Percentiles rank a stretch among this genome's conserved stretches.
Conservation (phyloP, 257 asterid species). For the Misopates orontium region DNA sequence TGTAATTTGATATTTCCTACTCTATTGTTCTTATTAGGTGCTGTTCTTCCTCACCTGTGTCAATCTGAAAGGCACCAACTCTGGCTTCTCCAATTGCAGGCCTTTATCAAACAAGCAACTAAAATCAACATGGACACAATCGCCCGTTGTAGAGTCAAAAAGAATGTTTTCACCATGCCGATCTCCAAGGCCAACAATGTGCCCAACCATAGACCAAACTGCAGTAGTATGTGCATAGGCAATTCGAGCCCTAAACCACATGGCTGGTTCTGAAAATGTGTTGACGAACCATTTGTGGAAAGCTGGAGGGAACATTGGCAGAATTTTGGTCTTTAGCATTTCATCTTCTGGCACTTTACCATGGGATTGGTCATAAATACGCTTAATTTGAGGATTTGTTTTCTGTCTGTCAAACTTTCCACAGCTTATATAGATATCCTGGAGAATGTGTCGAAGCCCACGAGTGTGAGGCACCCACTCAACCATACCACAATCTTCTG, state of each 20-base stretch:
- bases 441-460: slow-evolving; percentile 92
- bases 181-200: slow-evolving; percentile 98
- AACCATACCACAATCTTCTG: slow-evolving; percentile 98
- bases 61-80: slow-evolving; percentile 93
- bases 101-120: slow-evolving; percentile 99
- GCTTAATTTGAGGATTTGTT: slow-evolving; percentile 89
- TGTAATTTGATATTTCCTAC: not conserved
- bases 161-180: slow-evolving; percentile 98
- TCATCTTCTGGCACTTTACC: slow-evolving; percentile 84
- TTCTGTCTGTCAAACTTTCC: slow-evolving; percentile 94
- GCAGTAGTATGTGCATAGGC: slow-evolving; percentile 97
- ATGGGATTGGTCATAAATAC: slow-evolving; percentile 80
- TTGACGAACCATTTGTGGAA: slow-evolving; percentile 94
- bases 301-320: slow-evolving; percentile 96
- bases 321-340: slow-evolving; percentile 77
- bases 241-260: slow-evolving; percentile 95
- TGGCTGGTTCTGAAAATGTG: slow-evolving; percentile 97
- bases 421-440: slow-evolving; percentile 82
- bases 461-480: slow-evolving; percentile 99
- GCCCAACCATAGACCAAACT: slow-evolving; percentile 99
- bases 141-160: slow-evolving; percentile 95
- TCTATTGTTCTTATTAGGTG: slow-evolving; percentile 8
- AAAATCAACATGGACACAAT: slow-evolving; percentile 97
- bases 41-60: slow-evolving; percentile 68
- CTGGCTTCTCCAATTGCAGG: slow-evolving; percentile 92